A percentile compares a stretch with the other conserved stretches of the same genome.
Conservation (phyloP, 495 filamentous ascomycete species). For the Penicillium atrosanguineum region DNA sequence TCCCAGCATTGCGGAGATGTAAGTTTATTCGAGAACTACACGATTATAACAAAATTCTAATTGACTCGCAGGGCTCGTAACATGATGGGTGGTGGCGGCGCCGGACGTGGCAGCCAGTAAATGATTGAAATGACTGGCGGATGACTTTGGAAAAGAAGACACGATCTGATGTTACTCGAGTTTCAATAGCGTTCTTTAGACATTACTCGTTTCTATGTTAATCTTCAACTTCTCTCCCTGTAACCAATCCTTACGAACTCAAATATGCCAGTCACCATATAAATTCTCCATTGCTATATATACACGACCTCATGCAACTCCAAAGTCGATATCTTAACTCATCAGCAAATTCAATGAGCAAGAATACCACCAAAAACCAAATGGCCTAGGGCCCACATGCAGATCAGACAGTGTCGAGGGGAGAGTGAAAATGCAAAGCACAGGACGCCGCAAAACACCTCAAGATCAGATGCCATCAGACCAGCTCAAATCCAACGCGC, state of each 20-base stretch:
- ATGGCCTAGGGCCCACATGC: slow-evolving; percentile 29
- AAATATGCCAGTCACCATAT: slow-evolving; percentile 4
- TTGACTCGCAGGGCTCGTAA: slow-evolving; percentile 61
- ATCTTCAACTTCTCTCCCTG: neutral
- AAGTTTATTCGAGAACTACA: slow-evolving; percentile 39
- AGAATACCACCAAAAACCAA: slow-evolving; percentile 1
- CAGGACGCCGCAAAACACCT: slow-evolving; percentile 34
- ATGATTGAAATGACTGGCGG: slow-evolving; percentile 12
- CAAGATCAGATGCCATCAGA: slow-evolving; percentile 27
- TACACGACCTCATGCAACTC: slow-evolving; percentile 16
- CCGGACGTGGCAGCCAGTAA: slow-evolving; percentile 31
- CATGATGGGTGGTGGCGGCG: slow-evolving; percentile 65
- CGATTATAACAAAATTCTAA: slow-evolving; percentile 10
- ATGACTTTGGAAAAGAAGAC: slow-evolving; percentile 21
- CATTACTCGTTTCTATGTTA: slow-evolving; percentile 3
- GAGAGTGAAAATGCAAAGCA: slow-evolving; percentile 37
- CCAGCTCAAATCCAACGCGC: slow-evolving; percentile 19
- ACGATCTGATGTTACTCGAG: slow-evolving; percentile 21
- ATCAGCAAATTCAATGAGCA: slow-evolving; percentile 1
- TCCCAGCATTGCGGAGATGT: slow-evolving; percentile 90
- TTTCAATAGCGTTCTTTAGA: slow-evolving; percentile 23
- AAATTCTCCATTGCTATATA: slow-evolving; percentile 19
- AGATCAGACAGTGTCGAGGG: slow-evolving; percentile 29
- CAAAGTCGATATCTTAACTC: neutral
- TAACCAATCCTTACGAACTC: neutral